Evolutionary conservation across 164 flowering plant species (phyloP).

Genomic region (Kalanchoe fedtschenkoi): DNA sequence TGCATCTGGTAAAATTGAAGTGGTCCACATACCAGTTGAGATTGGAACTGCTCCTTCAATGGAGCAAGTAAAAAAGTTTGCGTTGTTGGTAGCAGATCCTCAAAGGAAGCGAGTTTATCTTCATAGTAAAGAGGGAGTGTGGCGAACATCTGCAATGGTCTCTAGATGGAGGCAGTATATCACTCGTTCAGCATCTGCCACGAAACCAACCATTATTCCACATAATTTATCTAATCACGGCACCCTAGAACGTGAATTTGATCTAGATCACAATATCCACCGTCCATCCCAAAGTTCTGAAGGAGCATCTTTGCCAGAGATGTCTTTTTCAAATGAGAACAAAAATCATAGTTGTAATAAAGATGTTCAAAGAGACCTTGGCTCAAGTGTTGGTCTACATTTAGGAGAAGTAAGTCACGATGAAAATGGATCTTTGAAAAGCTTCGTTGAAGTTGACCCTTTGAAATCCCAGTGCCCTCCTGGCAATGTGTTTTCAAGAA

Average conservation of each 20-base stretch:
- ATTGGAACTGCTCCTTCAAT: conserved; percentile 66
- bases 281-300: conserved; percentile 7
- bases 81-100: conserved; percentile 58
- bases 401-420: conserved; percentile 10
- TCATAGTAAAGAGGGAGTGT: conserved; percentile 84
- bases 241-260: neutral
- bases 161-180: conserved; percentile 87
- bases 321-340: conserved; percentile 10
- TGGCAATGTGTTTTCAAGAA: conserved; percentile 58
- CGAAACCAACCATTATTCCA: conserved; percentile 12
- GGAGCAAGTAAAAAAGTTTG: conserved; percentile 83
- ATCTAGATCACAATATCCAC: neutral
- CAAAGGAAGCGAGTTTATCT: conserved; percentile 68
- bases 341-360: conserved; percentile 10
- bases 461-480: conserved; percentile 71
- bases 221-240: conserved; percentile 10
- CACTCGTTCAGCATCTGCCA: conserved; percentile 24
- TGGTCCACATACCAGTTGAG: conserved; percentile 72
- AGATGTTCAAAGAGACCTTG: conserved; percentile 13
- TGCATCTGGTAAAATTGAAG: conserved; percentile 42
- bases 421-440: conserved; percentile 15
- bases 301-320: conserved; percentile 11
- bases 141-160: conserved; percentile 87
- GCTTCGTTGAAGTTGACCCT: conserved; percentile 36
- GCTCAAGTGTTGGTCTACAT: conserved; percentile 13